Evolutionary conservation across 2,329 filamentous ascomycete species (phyloP).

Genomic region (Emergomyces orientalis): DNA sequence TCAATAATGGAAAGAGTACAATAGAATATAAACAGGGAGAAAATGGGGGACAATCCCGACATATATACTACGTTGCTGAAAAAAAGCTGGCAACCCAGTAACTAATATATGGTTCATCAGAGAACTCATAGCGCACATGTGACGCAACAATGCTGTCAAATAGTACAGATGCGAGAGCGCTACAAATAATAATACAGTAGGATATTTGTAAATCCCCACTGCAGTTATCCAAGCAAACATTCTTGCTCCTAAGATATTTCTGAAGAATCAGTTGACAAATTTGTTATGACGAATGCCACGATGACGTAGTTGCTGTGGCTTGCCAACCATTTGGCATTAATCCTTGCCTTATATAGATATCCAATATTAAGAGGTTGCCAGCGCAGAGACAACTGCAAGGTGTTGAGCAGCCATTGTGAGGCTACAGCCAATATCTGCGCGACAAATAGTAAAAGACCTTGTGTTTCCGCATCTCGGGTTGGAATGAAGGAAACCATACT

Average conservation of each 20-base stretch:
- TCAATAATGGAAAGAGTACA: neutral
- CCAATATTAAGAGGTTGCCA: neutral
- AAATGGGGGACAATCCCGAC: neutral
- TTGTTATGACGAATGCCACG: constrained; percentile 1
- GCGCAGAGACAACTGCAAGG: neutral
- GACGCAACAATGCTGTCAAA: neutral
- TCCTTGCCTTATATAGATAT: neutral
- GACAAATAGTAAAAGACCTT: neutral
- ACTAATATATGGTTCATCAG: neutral
- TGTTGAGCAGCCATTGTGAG: neutral
- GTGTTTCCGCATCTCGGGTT: neutral
- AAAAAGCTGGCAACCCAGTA: neutral
- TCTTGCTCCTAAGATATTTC: neutral
- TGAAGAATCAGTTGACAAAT: neutral
- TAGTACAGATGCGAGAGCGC: neutral
- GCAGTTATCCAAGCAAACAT: too few species aligned
- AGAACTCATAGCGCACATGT: neutral
- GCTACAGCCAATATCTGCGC: neutral
- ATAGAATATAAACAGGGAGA: neutral
- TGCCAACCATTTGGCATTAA: neutral
- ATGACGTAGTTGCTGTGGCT: constrained; percentile 5
- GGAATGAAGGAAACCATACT: neutral
- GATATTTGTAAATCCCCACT: neutral
- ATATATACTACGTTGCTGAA: neutral
- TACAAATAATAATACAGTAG: neutral